Evolutionary conservation across 2,329 filamentous ascomycete genomes (phyloP).

Genomic region (Whalleya microplaca): DNA sequence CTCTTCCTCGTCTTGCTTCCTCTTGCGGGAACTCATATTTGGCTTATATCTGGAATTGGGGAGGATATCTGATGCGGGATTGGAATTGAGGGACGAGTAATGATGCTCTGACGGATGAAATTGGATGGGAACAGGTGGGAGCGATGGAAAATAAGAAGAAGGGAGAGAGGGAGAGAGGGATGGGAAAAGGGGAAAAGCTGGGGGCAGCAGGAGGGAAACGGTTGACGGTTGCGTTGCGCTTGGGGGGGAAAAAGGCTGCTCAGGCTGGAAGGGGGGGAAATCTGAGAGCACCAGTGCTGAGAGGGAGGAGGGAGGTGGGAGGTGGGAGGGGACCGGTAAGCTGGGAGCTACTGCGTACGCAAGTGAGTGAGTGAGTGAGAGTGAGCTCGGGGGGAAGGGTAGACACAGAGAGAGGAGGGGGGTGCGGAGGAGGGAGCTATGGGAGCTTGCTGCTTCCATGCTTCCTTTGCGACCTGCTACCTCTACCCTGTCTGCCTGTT

Average conservation of each 20-base stretch:
- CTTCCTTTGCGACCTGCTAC: too few species aligned
- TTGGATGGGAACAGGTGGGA: slow-evolving; percentile 18
- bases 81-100: slow-evolving; percentile 5
- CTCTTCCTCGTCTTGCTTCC: slow-evolving; percentile 39
- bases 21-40: slow-evolving; percentile 39
- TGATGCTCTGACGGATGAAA: slow-evolving; percentile 10
- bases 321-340: too few species aligned
- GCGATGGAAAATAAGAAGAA: slow-evolving; percentile 18
- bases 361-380: too few species aligned
- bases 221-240: slow-evolving; percentile 32
- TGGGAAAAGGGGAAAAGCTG: slow-evolving; percentile 30
- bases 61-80: slow-evolving; percentile 2
- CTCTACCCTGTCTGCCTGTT: too few species aligned
- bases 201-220: slow-evolving; percentile 27
- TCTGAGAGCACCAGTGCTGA: too few species aligned
- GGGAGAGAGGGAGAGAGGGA: slow-evolving; percentile 19
- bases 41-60: slow-evolving; percentile 12
- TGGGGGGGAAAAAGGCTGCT: slow-evolving; percentile 30
- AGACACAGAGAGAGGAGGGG: too few species aligned
- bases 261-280: too few species aligned
- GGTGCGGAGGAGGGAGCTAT: too few species aligned
- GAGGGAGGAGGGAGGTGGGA: too few species aligned
- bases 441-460: too few species aligned
- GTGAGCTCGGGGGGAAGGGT: too few species aligned
- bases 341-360: too few species aligned